A percentile compares a stretch with the other conserved stretches of the same genome.
phyloP scores from a whole-genome alignment of 345 rosid genomes.

The Brassica juncea region DNA sequence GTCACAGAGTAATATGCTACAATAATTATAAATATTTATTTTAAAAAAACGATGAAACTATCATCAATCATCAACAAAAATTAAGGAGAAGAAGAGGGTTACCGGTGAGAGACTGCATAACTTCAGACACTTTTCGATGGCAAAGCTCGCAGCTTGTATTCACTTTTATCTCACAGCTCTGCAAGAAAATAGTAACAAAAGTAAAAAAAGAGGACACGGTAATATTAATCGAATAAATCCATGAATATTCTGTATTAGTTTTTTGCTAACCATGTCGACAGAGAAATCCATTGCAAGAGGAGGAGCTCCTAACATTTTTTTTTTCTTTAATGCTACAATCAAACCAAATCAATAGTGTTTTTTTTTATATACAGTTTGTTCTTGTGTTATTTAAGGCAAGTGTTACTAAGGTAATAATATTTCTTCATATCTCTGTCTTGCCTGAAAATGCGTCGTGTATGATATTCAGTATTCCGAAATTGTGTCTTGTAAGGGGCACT shows the following conservation, averaged over 20 bases:
- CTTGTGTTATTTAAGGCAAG: slow-evolving; percentile 17
- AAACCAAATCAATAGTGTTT: background rate
- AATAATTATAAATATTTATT: background rate
- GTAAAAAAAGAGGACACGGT: background rate
- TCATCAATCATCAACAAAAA: background rate
- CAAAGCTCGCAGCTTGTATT: slow-evolving; percentile 30
- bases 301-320: background rate
- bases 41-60: background rate
- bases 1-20: slow-evolving; percentile 22
- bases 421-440: background rate
- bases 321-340: background rate
- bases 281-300: slow-evolving; percentile 21
- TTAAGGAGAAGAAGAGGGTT: background rate
- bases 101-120: slow-evolving; percentile 31
- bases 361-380: background rate
- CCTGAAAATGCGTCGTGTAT: slow-evolving; percentile 5
- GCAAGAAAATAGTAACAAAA: background rate
- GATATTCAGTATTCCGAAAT: slow-evolving; percentile 10
- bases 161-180: slow-evolving; percentile 37
- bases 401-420: background rate
- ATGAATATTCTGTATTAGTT: background rate
- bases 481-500: background rate
- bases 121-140: slow-evolving; percentile 24
- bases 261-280: slow-evolving; percentile 31
- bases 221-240: background rate